Conservation (phyloP, 2,329 filamentous ascomycete genomes). For the Sporothrix schenckii region DNA sequence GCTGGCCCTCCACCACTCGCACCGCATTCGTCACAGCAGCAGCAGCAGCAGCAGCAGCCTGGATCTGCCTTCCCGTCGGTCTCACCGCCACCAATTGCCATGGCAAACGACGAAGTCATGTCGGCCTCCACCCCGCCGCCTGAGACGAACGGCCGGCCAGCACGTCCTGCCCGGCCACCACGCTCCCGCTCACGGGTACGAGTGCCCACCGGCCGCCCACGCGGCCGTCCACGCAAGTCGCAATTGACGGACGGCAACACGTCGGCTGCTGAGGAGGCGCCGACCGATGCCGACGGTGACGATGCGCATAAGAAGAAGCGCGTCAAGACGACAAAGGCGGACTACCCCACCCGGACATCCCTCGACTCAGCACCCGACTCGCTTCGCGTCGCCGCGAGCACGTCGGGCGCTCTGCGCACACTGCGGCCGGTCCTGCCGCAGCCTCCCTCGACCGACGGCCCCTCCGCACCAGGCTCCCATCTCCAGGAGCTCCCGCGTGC, state of each 20-base stretch:
- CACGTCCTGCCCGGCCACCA: constrained; percentile 53
- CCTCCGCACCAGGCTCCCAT: constrained; percentile 51
- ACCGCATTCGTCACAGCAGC: neutral
- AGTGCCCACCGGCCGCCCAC: constrained; percentile 57
- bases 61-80: neutral
- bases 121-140: constrained; percentile 33
- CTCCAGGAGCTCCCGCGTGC: constrained; percentile 74
- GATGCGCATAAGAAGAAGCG: constrained; percentile 69
- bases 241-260: constrained; percentile 64
- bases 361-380: constrained; percentile 78
- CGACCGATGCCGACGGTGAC: constrained; percentile 61
- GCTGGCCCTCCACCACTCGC: constrained; percentile 10
- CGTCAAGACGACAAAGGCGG: constrained; percentile 75
- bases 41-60: constrained; percentile 5
- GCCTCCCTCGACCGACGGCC: constrained; percentile 39
- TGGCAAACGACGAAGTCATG: constrained; percentile 27
- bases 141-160: constrained; percentile 45
- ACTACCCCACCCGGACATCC: constrained; percentile 57
- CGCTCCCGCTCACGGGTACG: constrained; percentile 51
- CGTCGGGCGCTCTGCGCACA: constrained; percentile 80
- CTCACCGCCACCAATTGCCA: constrained; percentile 27
- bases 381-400: constrained; percentile 86
- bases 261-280: constrained; percentile 68
- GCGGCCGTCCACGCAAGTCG: constrained; percentile 60
- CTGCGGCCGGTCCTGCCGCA: constrained; percentile 71